These are phyloP conservation scores for Cyphellophora europaea DNA, from an alignment of 2,329 filamentous ascomycete species.

Conservation along the genomic window DNA sequence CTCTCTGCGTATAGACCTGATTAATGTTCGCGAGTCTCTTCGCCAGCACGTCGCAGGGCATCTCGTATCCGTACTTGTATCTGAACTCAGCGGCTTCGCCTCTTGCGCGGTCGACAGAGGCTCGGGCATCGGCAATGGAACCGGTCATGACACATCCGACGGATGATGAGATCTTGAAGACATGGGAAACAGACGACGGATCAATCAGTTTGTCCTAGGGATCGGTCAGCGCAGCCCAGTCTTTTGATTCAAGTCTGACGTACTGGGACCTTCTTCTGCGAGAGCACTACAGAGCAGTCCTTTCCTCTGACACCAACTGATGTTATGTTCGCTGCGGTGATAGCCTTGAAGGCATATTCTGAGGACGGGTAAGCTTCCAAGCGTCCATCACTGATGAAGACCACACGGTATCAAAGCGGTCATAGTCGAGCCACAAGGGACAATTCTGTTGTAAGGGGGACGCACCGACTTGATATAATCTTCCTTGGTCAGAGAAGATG, in stretches of 20 bases:
- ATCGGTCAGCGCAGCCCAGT: constrained; percentile 18
- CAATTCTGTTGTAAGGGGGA: too few relatives aligned
- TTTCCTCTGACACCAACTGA: constrained; percentile 93
- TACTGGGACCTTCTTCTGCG: constrained; percentile 99
- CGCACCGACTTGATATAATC: constrained; percentile 98
- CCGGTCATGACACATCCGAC: constrained; percentile 98
- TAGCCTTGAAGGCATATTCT: constrained; percentile 99
- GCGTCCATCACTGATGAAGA: too few relatives aligned
- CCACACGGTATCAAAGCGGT: too few relatives aligned
- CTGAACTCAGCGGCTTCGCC: constrained; percentile 94
- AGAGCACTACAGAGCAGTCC: constrained; percentile 91
- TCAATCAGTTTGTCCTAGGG: constrained; percentile 95
- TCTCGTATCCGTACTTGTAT: constrained; percentile 99
- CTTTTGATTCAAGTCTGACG: constrained; percentile 25
- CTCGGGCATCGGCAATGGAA: constrained; percentile 92
- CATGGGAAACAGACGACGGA: constrained; percentile 89
- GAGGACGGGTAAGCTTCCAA: too few relatives aligned
- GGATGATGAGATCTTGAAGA: constrained; percentile 92
- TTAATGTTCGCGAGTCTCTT: constrained; percentile 98
- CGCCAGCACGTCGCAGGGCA: constrained; percentile 93
- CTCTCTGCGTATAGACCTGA: constrained; percentile 96
- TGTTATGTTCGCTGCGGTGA: constrained; percentile 98
- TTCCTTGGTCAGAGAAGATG: constrained; percentile 98
- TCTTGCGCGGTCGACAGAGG: constrained; percentile 84
- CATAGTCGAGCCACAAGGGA: too few relatives aligned